A percentile compares a stretch with the other conserved stretches of the same genome.
Evolutionary conservation across 2,329 filamentous ascomycete genomes (phyloP).

Genomic region (Fusarium compactum): DNA sequence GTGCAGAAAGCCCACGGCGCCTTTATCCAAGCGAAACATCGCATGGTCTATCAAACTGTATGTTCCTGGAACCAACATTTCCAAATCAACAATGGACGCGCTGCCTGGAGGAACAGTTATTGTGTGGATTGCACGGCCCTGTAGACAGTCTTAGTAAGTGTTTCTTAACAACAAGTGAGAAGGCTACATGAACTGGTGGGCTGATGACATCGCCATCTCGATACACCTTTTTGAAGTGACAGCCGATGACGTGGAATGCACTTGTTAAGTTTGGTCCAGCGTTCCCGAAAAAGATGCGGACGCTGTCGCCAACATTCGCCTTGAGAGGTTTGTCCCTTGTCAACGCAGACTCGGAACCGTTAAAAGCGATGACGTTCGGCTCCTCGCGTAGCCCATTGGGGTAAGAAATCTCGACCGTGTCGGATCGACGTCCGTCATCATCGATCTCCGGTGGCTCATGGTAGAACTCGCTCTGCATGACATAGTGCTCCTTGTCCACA

Average conservation of each 20-base stretch:
- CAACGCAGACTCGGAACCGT: slow-evolving; percentile 22
- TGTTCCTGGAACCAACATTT: slow-evolving; percentile 26
- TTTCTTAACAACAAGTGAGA: too few relatives aligned
- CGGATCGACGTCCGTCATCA: slow-evolving; percentile 21
- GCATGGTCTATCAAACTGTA: slow-evolving; percentile 26
- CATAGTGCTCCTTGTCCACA: slow-evolving; percentile 30
- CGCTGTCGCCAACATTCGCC: slow-evolving; percentile 16
- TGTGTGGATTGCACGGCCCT: slow-evolving; percentile 15
- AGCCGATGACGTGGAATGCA: slow-evolving; percentile 27
- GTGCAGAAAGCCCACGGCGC: slow-evolving; percentile 16
- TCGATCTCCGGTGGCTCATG: slow-evolving; percentile 28
- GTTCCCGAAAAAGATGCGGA: slow-evolving; percentile 30
- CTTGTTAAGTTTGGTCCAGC: slow-evolving; percentile 28
- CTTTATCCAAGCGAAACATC: slow-evolving; percentile 28
- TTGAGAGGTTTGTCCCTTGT: slow-evolving; percentile 26
- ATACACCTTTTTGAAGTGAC: slow-evolving; percentile 26
- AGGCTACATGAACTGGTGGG: neutral
- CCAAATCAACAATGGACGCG: slow-evolving; percentile 28
- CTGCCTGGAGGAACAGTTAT: slow-evolving; percentile 18
- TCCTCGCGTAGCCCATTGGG: slow-evolving; percentile 14
- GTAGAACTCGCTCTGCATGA: slow-evolving; percentile 36
- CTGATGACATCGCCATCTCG: slow-evolving; percentile 19
- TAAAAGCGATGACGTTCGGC: slow-evolving; percentile 1
- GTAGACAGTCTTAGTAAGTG: too few relatives aligned
- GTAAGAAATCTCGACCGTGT: slow-evolving; percentile 28